Base-by-base conservation (phyloP, 441 rosid species). In the Jatropha multifida region DNA sequence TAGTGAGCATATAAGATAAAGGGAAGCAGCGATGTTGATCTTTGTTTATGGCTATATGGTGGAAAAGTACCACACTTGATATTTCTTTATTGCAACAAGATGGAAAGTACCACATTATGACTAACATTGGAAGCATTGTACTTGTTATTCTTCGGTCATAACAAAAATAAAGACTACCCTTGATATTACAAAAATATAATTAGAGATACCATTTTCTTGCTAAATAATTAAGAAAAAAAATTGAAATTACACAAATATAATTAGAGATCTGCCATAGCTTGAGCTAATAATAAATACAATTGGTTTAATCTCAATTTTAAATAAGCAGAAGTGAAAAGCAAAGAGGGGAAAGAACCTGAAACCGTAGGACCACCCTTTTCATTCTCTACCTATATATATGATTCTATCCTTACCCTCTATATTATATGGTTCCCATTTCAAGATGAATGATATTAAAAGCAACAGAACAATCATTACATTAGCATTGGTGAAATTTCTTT, bases 391-490 rank as follows among this genome's bases (percentile, higher is more conserved):
- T 65, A 2, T 2, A 32, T 1, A 32, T 2, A 32, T 32, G 32
- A n/a, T 7, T 71, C 37, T 42, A 41, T 41, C 12, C 26, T 59
- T 17, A 1, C 40, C n/a, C 15, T 5, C 23, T 17, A 40, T 32
- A 32, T 32, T 32, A 32, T 32, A 32, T 12, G 4, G 56, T 17
- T 55, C 11, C 46, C 10, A 48, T 61, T 46, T 61, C 42, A 72
- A 44, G 42, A 72, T 23, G 23, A 62, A 32, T 32, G 10, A 74
- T 64, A 52, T 54, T 26, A 74, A 74, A 74, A 54, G 65, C 52
- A 65, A 42, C 71, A 41, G 27, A 74, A 74, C 71, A 74, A 65
- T 74, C 26, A 65, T 65, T 54, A 65, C 41, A 40, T 49, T 64
- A 65, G 61, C 61, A 49, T 38, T 63, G 41, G 51, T 73, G 37